These are phyloP conservation scores for Boletellus ananas DNA, from an alignment of 768 basidiomycete genomes.

Conservation along the genomic window DNA sequence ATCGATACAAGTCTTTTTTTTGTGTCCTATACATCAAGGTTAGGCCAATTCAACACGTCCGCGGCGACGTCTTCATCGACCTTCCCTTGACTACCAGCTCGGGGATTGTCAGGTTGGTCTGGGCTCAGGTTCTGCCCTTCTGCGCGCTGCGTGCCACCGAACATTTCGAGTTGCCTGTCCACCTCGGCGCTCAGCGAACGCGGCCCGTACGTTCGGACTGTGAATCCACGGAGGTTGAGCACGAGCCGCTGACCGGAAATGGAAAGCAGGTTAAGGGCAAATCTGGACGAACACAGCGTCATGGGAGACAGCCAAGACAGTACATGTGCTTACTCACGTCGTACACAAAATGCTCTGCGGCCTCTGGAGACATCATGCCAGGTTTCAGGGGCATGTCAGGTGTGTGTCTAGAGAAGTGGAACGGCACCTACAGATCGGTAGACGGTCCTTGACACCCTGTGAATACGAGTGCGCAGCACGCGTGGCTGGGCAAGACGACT, in stretches of 20 bases:
- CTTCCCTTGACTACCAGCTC: too few species aligned
- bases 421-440: background rate
- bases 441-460: background rate
- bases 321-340: background rate
- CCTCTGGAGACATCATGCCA: background rate
- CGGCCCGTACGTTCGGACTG: background rate
- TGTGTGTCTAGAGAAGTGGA: background rate
- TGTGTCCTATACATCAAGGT: too few species aligned
- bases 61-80: too few species aligned
- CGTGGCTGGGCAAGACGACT: background rate
- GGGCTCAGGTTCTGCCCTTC: background rate
- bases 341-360: background rate
- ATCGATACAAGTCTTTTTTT: too few species aligned
- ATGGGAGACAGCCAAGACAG: too few species aligned
- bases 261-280: constrained; percentile 15
- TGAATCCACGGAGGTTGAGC: constrained; percentile 15
- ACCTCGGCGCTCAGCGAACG: constrained; percentile 14
- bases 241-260: constrained; percentile 19
- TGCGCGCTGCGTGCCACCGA: background rate
- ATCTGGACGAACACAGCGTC: background rate
- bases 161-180: constrained; percentile 11
- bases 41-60: too few species aligned
- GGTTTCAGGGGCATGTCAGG: background rate
- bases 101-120: background rate
- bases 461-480: background rate